Conservation (phyloP, 805 yeast genomes). For the Brettanomyces naardenensis region DNA sequence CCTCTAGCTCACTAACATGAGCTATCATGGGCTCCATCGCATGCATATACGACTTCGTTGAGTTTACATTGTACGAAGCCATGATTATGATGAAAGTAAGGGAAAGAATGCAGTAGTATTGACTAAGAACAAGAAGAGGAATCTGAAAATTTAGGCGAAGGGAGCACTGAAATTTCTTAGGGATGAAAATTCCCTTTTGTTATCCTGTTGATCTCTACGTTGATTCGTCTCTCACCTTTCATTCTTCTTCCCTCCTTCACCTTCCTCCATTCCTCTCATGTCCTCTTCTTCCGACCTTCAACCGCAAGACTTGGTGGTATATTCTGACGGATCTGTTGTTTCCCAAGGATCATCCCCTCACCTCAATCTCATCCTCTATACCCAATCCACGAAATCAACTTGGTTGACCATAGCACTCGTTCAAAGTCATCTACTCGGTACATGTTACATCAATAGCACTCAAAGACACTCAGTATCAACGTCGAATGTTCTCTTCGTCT, state of each 20-base stretch:
- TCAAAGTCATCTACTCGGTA: slow-evolving; percentile 43
- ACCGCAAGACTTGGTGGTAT: slow-evolving; percentile 2
- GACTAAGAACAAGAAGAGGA: too few relatives aligned
- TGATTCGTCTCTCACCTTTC: too few relatives aligned
- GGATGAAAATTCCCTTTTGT: too few relatives aligned
- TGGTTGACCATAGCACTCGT: slow-evolving; percentile 55
- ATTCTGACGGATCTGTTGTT: background rate
- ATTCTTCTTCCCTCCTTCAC: too few relatives aligned
- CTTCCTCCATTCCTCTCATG: too few relatives aligned
- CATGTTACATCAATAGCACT: slow-evolving; percentile 32
- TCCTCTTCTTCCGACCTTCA: slow-evolving; percentile 2
- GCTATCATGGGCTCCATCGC: slow-evolving; percentile 71
- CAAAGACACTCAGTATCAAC: slow-evolving; percentile 14
- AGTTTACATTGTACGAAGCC: slow-evolving; percentile 49
- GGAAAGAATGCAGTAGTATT: background rate
- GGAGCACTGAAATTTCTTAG: too few relatives aligned
- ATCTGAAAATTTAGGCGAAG: too few relatives aligned
- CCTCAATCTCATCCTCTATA: slow-evolving; percentile 31
- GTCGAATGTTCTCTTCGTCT: slow-evolving; percentile 30
- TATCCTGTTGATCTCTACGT: too few relatives aligned
- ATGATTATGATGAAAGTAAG: slow-evolving; percentile 25
- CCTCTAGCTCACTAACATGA: slow-evolving; percentile 28
- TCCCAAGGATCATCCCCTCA: slow-evolving; percentile 3
- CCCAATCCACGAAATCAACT: slow-evolving; percentile 49
- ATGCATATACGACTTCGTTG: slow-evolving; percentile 69